A percentile compares a stretch with the other conserved stretches of the same genome.
Evolutionary conservation across 1,139 yeast genomes (phyloP).

Genomic region (Saccharomyces hybrid): DNA sequence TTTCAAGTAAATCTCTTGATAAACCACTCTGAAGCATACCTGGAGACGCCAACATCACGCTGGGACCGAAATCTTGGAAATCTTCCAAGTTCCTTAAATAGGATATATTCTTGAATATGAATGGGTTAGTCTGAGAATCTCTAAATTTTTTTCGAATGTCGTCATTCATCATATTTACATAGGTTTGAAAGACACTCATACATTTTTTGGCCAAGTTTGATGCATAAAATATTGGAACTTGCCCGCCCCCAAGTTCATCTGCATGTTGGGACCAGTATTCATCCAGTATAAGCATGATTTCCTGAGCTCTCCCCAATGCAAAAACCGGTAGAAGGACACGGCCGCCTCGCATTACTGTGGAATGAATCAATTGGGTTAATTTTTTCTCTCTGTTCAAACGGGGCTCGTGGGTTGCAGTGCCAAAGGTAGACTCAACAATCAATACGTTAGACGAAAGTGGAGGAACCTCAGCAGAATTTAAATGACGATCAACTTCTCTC

Average conservation of each 20-base stretch:
- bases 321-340: slow-evolving; percentile 88
- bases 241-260: slow-evolving; percentile 67
- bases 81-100: slow-evolving; percentile 72
- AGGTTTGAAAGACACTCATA: slow-evolving; percentile 95
- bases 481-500: slow-evolving; percentile 89
- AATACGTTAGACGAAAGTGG: slow-evolving; percentile 80
- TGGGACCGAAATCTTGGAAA: slow-evolving; percentile 90
- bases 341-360: slow-evolving; percentile 83
- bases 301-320: slow-evolving; percentile 96
- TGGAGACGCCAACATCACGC: slow-evolving; percentile 93
- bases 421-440: slow-evolving; percentile 93
- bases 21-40: slow-evolving; percentile 98
- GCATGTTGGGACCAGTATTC: slow-evolving; percentile 88
- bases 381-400: slow-evolving; percentile 75
- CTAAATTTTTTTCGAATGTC: slow-evolving; percentile 71
- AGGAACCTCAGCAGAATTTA: slow-evolving; percentile 93
- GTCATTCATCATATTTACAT: slow-evolving; percentile 95
- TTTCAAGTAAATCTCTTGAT: slow-evolving; percentile 80
- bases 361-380: slow-evolving; percentile 72
- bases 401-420: slow-evolving; percentile 95
- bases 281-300: slow-evolving; percentile 75
- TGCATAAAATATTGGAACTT: slow-evolving; percentile 70
- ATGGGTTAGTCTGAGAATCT: slow-evolving; percentile 74
- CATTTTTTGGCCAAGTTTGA: slow-evolving; percentile 91
- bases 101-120: slow-evolving; percentile 78